Percentiles rank a stretch among this genome's conserved stretches.
Evolutionary conservation across 1,284 basidiomycete species (phyloP).

Genomic region (Erythrobasidium hasegawianum): DNA sequence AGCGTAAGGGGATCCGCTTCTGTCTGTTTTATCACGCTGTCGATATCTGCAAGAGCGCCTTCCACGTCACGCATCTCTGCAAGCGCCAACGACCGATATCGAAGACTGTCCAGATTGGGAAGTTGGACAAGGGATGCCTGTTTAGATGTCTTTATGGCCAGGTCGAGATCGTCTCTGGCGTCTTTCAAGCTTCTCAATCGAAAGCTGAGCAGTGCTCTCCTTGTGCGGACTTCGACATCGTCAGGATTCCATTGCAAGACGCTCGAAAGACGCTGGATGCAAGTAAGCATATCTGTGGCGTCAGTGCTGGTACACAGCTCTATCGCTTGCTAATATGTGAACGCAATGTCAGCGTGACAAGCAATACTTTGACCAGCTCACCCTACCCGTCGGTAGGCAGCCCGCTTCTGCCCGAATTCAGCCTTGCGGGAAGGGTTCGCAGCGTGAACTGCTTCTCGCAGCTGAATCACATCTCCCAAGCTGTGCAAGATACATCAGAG

Average conservation of each 20-base stretch:
- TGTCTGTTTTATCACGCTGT: conserved; percentile 8
- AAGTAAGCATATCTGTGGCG: not conserved
- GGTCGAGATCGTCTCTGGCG: conserved; percentile 16
- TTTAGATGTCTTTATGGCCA: not conserved
- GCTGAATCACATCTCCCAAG: conserved; percentile 39
- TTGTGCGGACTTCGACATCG: conserved; percentile 35
- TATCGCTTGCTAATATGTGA: not conserved
- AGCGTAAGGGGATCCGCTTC: conserved; percentile 9
- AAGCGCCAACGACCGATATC: conserved; percentile 12
- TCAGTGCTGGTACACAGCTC: conserved; percentile 32
- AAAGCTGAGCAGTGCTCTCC: conserved; percentile 31
- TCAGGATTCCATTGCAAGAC: conserved; percentile 38
- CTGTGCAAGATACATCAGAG: conserved; percentile 10
- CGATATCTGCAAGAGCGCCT: conserved; percentile 19
- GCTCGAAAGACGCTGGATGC: conserved; percentile 36
- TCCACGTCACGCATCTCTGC: conserved; percentile 21
- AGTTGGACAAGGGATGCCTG: not conserved
- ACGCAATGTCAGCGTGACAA: not conserved
- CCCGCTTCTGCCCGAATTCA: conserved; percentile 20
- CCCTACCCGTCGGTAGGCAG: conserved; percentile 28
- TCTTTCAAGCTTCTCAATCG: conserved; percentile 28
- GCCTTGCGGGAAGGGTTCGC: conserved; percentile 18
- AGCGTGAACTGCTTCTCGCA: conserved; percentile 37
- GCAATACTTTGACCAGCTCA: not conserved
- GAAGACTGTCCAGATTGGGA: conserved; percentile 9